Conservation (phyloP, 139 green algal species). For the Astrephomene gubernaculifera region DNA sequence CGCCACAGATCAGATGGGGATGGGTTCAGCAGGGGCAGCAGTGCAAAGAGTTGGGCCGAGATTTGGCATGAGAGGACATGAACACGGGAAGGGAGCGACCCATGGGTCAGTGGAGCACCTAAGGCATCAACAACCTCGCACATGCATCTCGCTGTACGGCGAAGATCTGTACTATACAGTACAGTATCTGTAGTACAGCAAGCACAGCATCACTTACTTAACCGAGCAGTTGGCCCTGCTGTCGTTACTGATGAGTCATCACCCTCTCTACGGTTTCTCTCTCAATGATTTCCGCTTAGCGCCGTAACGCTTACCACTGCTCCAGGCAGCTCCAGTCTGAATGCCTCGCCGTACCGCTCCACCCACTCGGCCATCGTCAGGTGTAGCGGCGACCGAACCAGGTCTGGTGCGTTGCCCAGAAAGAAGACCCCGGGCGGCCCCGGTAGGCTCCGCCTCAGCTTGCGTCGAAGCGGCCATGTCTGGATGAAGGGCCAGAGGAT, state of each 20-base stretch:
- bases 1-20: background rate
- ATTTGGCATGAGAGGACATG: too few species aligned
- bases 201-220: too few species aligned
- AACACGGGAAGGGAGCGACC: background rate
- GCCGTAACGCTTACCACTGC: background rate
- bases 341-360: background rate
- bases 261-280: too few species aligned
- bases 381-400: background rate
- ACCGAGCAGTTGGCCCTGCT: too few species aligned
- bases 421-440: background rate
- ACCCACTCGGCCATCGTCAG: background rate
- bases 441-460: background rate
- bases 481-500: background rate
- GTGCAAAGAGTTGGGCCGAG: too few species aligned
- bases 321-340: background rate
- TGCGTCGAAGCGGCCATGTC: background rate
- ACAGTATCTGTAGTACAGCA: too few species aligned
- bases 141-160: too few species aligned
- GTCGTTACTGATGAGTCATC: too few species aligned
- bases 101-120: background rate
- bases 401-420: background rate
- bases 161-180: too few species aligned
- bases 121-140: too few species aligned
- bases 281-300: too few species aligned
- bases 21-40: background rate